A percentile compares a stretch with the other conserved stretches of the same genome.
Conservation (phyloP, 208 protist species). For the Leishmania martiniquensis region DNA sequence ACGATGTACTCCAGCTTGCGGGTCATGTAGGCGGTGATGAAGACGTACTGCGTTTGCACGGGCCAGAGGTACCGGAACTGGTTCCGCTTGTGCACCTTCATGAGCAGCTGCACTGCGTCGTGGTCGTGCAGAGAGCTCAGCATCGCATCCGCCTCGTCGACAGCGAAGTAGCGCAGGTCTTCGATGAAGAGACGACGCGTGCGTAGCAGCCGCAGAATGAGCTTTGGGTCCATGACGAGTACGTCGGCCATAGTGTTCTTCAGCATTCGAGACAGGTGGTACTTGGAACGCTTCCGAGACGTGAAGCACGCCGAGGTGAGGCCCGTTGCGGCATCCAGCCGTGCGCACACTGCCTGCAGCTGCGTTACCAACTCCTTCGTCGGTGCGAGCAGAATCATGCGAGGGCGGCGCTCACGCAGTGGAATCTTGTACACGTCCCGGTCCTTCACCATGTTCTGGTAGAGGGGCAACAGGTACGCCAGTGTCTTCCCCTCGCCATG, state of each 20-base stretch:
- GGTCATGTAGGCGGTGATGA: conserved; percentile 76
- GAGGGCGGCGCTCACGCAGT: conserved; percentile 80
- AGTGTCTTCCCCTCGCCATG: conserved; percentile 90
- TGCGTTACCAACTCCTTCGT: conserved; percentile 77
- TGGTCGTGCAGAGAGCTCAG: conserved; percentile 81
- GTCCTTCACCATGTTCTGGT: conserved; percentile 90
- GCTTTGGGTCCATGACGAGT: conserved; percentile 79
- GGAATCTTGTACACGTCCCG: conserved; percentile 87
- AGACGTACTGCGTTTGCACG: conserved; percentile 84
- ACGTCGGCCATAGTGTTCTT: conserved; percentile 72
- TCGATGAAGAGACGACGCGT: conserved; percentile 82
- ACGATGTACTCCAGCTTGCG: conserved; percentile 76
- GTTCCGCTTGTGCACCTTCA: conserved; percentile 72
- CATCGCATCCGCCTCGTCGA: conserved; percentile 89
- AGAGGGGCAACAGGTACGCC: conserved; percentile 81
- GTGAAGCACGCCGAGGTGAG: conserved; percentile 67
- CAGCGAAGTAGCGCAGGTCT: conserved; percentile 80
- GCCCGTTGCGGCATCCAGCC: conserved; percentile 59
- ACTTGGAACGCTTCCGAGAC: conserved; percentile 67
- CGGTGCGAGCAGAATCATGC: conserved; percentile 81
- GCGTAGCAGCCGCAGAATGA: conserved; percentile 73
- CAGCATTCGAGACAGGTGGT: conserved; percentile 63
- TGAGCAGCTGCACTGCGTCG: conserved; percentile 75
- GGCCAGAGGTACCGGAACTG: conserved; percentile 87
- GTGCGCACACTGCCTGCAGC: conserved; percentile 62